Percentiles rank a stretch among this genome's conserved stretches.
Evolutionary conservation across 73 alveolate species (phyloP).

Genomic region (Paramecium sonneborni): DNA sequence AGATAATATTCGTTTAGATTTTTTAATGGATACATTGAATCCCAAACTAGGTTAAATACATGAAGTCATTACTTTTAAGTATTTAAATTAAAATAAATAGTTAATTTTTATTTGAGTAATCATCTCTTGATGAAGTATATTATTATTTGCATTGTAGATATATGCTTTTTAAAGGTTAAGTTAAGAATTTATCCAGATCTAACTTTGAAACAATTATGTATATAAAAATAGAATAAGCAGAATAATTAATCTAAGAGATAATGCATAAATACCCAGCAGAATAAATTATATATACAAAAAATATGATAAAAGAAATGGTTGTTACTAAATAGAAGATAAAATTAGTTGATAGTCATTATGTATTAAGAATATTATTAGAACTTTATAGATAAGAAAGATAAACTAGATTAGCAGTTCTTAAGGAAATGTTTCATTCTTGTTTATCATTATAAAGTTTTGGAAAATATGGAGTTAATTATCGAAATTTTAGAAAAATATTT

Average conservation of each 20-base stretch:
- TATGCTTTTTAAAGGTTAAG: constrained; percentile 81
- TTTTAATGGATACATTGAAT: constrained; percentile 71
- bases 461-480: constrained; percentile 50
- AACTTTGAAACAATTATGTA: constrained; percentile 67
- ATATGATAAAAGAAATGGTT: constrained; percentile 25
- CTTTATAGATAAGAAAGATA: constrained; percentile 53
- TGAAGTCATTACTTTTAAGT: constrained; percentile 78
- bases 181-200: constrained; percentile 64
- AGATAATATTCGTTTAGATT: constrained; percentile 70
- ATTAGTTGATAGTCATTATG: constrained; percentile 48
- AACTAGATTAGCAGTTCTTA: constrained; percentile 36
- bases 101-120: constrained; percentile 80
- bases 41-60: constrained; percentile 71
- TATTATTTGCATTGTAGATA: constrained; percentile 80
- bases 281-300: constrained; percentile 53
- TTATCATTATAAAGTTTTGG: constrained; percentile 41
- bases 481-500: constrained; percentile 55
- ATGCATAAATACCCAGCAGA: constrained; percentile 64
- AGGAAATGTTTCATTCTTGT: constrained; percentile 55
- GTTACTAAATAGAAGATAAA: neutral
- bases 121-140: constrained; percentile 75
- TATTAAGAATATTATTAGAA: constrained; percentile 52
- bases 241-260: constrained; percentile 66
- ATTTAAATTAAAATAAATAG: neutral
- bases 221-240: constrained; percentile 60